Evolutionary conservation across 257 asterid species (phyloP).

Genomic region (Cruciata laevipes): DNA sequence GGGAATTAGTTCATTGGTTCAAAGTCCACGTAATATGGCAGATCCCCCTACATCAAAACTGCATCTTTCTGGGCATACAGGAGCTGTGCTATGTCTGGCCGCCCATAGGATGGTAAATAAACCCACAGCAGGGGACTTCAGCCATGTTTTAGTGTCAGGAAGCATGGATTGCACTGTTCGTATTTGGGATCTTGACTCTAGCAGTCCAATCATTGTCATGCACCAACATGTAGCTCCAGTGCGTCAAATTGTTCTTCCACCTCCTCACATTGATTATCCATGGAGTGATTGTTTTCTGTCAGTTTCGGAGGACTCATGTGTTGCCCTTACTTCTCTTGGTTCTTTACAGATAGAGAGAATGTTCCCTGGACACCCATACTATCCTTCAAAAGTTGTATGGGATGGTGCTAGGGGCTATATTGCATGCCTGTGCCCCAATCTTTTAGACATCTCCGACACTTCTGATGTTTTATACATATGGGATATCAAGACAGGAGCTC

Average conservation of each 20-base stretch:
- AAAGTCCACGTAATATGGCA: slow-evolving; percentile 26
- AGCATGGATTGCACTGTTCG: slow-evolving; percentile 90
- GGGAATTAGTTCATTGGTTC: slow-evolving; percentile 33
- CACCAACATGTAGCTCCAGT: slow-evolving; percentile 96
- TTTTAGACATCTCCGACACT: slow-evolving; percentile 49
- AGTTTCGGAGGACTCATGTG: slow-evolving; percentile 72
- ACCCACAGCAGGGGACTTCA: slow-evolving; percentile 38
- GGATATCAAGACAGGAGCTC: slow-evolving; percentile 96
- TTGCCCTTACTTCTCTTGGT: slow-evolving; percentile 76
- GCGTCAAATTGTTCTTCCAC: slow-evolving; percentile 82
- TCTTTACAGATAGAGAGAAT: slow-evolving; percentile 83
- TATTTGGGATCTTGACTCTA: slow-evolving; percentile 87
- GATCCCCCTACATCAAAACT: slow-evolving; percentile 35
- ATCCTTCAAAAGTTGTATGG: slow-evolving; percentile 84
- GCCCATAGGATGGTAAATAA: slow-evolving; percentile 55
- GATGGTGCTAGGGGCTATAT: slow-evolving; percentile 78
- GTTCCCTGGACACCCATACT: slow-evolving; percentile 80
- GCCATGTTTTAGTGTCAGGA: slow-evolving; percentile 80
- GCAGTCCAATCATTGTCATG: slow-evolving; percentile 52
- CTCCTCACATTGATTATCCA: slow-evolving; percentile 52
- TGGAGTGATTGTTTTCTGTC: slow-evolving; percentile 90
- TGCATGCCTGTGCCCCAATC: slow-evolving; percentile 80
- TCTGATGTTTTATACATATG: slow-evolving; percentile 80
- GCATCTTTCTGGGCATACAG: slow-evolving; percentile 68
- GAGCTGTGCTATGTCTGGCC: slow-evolving; percentile 90